Base-by-base conservation (phyloP, 2,329 filamentous ascomycete genomes). In the Gliomastix tumulicola region DNA sequence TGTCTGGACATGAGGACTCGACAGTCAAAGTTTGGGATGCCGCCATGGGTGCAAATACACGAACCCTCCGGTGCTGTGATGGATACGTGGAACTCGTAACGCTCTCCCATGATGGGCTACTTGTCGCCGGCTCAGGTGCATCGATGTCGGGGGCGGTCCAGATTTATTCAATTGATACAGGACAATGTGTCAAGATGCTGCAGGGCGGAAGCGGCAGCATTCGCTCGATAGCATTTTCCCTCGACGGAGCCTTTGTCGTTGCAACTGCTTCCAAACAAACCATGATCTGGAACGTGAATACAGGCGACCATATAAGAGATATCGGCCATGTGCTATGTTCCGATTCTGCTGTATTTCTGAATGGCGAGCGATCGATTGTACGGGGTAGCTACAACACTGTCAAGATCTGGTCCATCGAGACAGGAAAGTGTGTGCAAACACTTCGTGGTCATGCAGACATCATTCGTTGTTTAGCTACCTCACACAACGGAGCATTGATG, bases 381-480 rank as follows among this genome's bases (percentile, higher is more conserved):
- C 1, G 1, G 18, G n/a, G n/a, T n/a, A n/a, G n/a, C n/a, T n/a
- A 39, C 21, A 15, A 18, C 5, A 38, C 36, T 3, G 21, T 46
- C 18, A 38, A 35, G 21, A 18, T 46, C 22, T 46, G 44, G 44
- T 35, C 41, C 22, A 21, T 23, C 16, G 22, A 19, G 4, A 38
- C 28, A 9, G 39, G 41, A 13, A 30, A 11, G 18, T 36, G 17
- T 13, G 9, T 40, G 4, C 44, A 37, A 21, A 39, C 25, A 17
- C 32, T 42, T n/a, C 25, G 37, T 11, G 39, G 35, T 30, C 43
- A 45, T 37, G 23, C 6, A 13, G 4, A 28, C 3, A 3, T 5
- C 25, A 9, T 28, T 9, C n/a, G 10, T 1, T 28, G 28, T 15
- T 8, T 37, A 10, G 7, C 20, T 12, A 17, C 25, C 15, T 21